A percentile compares a stretch with the other conserved stretches of the same genome.
phyloP scores from a whole-genome alignment of 148 eudicot species.

The Polygonum maritimum region DNA sequence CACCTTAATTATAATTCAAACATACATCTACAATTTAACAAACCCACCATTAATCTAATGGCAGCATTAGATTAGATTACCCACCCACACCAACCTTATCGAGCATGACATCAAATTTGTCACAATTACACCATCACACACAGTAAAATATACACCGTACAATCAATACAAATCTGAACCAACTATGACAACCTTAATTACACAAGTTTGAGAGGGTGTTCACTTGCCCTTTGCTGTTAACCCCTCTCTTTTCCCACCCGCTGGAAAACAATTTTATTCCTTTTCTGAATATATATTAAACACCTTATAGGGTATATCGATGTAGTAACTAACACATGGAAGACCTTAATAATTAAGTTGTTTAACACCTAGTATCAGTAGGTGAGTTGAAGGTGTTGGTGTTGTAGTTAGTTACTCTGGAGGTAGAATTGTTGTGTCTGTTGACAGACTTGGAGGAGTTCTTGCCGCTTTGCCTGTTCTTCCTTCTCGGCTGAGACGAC shows the following conservation, averaged over 20 bases:
- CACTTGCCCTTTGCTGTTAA: no score
- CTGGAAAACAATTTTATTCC: not conserved
- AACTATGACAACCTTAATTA: not conserved
- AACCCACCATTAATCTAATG: not conserved
- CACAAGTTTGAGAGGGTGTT: not conserved
- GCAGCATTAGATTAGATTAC: not conserved
- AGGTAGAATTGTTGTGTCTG: not conserved
- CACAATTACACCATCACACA: not conserved
- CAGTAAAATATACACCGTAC: not conserved
- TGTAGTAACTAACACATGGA: not conserved
- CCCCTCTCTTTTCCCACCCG: not conserved
- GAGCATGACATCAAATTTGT: not conserved
- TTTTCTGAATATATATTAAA: not conserved
- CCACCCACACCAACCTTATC: slow-evolving; percentile 3
- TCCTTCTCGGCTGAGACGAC: slow-evolving; percentile 42
- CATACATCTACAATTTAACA: not conserved
- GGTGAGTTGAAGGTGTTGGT: not conserved
- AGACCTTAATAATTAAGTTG: not conserved
- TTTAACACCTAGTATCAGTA: not conserved
- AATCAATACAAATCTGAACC: not conserved
- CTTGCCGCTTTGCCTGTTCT: slow-evolving; percentile 27
- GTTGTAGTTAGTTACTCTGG: not conserved
- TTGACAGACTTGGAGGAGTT: not conserved
- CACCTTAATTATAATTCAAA: not conserved
- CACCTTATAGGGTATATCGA: not conserved